These are phyloP conservation scores for Pueraria montana DNA, from an alignment of 306 rosid genomes.

Conservation along the genomic window DNA sequence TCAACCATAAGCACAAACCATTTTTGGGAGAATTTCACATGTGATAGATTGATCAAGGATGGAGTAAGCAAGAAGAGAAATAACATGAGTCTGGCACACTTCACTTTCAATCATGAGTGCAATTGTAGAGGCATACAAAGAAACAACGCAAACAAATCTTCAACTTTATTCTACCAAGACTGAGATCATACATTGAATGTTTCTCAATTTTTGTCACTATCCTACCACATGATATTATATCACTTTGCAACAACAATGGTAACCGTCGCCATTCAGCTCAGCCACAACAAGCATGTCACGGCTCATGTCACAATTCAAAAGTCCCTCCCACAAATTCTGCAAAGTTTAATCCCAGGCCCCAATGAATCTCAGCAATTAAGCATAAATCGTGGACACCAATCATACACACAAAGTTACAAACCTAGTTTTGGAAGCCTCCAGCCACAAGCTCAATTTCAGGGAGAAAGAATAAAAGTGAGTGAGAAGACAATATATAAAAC, in stretches of 20 bases:
- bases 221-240: background rate
- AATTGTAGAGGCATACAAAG: conserved; percentile 8
- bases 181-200: conserved; percentile 2
- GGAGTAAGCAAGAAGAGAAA: background rate
- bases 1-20: conserved; percentile 12
- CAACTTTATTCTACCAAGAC: conserved; percentile 13
- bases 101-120: background rate
- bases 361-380: conserved; percentile 41
- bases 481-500: background rate
- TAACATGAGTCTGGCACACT: conserved; percentile 2
- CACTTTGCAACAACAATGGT: conserved; percentile 40
- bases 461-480: conserved; percentile 1
- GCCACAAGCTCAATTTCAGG: conserved; percentile 45
- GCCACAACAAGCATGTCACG: conserved; percentile 22
- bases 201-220: conserved; percentile 34
- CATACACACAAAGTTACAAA: conserved; percentile 27
- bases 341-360: background rate
- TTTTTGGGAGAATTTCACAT: background rate
- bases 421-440: conserved; percentile 39
- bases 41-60: conserved; percentile 23
- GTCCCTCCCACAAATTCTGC: conserved; percentile 31
- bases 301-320: conserved; percentile 34
- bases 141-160: conserved; percentile 14
- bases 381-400: conserved; percentile 33
- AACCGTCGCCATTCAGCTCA: conserved; percentile 33